phyloP scores from a whole-genome alignment of 805 yeast species.

The Ogataea corticis region DNA sequence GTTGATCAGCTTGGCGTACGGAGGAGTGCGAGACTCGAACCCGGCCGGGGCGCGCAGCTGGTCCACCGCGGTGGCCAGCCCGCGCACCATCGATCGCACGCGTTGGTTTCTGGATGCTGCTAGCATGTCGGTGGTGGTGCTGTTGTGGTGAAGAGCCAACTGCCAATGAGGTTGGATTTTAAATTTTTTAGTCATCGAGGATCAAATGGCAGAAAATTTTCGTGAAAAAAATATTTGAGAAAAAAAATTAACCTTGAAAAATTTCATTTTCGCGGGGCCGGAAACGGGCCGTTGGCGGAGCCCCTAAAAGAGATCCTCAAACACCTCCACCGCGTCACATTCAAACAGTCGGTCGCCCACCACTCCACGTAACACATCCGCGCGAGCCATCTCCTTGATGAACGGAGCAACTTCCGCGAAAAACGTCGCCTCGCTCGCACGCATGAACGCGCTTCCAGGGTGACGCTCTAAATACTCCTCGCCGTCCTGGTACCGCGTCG shows the following conservation, averaged over 20 bases:
- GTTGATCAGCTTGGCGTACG: conserved; percentile 71
- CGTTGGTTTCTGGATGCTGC: conserved; percentile 11
- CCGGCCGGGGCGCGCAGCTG: conserved; percentile 53
- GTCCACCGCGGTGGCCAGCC: conserved; percentile 29
- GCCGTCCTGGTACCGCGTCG: conserved; percentile 19
- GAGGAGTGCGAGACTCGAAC: conserved; percentile 75
- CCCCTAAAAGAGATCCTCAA: no score
- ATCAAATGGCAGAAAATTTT: no score
- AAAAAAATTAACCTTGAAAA: neutral
- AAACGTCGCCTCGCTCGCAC: conserved; percentile 14
- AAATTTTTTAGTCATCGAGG: conserved; percentile 14
- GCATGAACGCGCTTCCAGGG: conserved; percentile 25
- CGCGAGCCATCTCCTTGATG: conserved; percentile 32
- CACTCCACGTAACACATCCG: conserved; percentile 19
- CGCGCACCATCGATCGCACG: conserved; percentile 17
- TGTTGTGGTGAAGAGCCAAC: neutral
- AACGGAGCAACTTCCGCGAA: conserved; percentile 28
- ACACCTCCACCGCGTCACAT: conserved; percentile 12
- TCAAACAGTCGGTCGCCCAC: conserved; percentile 11
- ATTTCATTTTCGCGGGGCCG: conserved; percentile 4
- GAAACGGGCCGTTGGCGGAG: conserved; percentile 6
- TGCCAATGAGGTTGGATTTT: conserved; percentile 10
- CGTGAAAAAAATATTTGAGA: conserved; percentile 8
- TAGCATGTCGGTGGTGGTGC: conserved; percentile 8
- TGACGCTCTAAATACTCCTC: conserved; percentile 23